Evolutionary conservation across 1,284 basidiomycete species (phyloP).

Genomic region (Pascua guehoae): DNA sequence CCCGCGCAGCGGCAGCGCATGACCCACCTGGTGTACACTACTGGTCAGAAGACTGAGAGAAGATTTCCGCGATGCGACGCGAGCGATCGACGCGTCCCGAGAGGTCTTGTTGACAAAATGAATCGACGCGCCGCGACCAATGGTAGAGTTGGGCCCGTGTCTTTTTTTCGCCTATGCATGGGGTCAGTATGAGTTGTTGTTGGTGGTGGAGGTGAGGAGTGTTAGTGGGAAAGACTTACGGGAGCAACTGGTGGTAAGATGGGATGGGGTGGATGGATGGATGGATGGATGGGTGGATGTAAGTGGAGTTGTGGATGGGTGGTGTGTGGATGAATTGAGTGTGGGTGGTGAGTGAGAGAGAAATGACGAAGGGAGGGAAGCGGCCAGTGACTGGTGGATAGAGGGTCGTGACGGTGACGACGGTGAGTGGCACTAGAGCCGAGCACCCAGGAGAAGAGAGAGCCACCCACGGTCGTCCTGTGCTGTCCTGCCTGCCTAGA

Average conservation of each 20-base stretch:
- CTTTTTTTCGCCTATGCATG: no score
- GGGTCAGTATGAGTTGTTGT: no score
- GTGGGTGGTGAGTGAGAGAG: background rate
- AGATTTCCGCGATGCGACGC: no score
- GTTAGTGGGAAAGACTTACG: no score
- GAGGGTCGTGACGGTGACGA: background rate
- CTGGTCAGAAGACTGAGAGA: background rate
- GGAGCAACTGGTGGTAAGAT: no score
- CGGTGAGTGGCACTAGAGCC: background rate
- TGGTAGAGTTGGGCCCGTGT: background rate
- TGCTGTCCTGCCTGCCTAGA: no score
- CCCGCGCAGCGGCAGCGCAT: background rate
- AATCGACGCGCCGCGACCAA: background rate
- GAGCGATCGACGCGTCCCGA: background rate
- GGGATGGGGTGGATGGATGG: background rate
- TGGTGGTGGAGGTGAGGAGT: no score
- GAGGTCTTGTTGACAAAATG: conserved; percentile 1
- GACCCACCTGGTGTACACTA: background rate
- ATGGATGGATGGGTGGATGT: conserved; percentile 7
- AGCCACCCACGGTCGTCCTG: no score
- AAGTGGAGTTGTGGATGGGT: conserved; percentile 1
- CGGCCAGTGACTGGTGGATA: background rate
- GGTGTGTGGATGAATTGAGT: background rate
- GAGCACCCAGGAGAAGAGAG: no score
- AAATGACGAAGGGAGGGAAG: conserved; percentile 3